Evolutionary conservation across 768 basidiomycete genomes (phyloP).

Genomic region (Rhodotorula babjevae): DNA sequence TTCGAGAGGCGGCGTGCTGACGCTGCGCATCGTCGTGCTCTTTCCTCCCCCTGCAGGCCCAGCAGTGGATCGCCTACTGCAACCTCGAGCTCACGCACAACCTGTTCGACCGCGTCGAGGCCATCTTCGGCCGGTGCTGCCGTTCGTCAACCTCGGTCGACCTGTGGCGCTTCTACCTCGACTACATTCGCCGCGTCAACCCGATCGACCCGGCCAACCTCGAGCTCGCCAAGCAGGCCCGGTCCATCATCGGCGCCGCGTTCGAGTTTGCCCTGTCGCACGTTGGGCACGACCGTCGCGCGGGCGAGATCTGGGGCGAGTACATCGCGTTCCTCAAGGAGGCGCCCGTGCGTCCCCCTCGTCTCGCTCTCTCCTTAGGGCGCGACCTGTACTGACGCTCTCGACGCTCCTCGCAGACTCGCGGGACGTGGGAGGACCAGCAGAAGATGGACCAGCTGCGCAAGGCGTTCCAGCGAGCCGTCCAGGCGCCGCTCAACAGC

Average conservation of each 20-base stretch:
- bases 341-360: slow-evolving; percentile 59
- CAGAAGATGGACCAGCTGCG: slow-evolving; percentile 91
- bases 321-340: slow-evolving; percentile 83
- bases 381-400: not conserved
- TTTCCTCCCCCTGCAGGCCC: slow-evolving; percentile 53
- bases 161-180: slow-evolving; percentile 87
- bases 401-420: slow-evolving; percentile 50
- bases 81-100: slow-evolving; percentile 52
- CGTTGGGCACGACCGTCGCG: slow-evolving; percentile 86
- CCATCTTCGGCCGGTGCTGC: slow-evolving; percentile 81
- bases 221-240: slow-evolving; percentile 52
- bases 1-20: not conserved
- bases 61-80: slow-evolving; percentile 79
- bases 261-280: slow-evolving; percentile 89
- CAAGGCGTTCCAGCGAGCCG: slow-evolving; percentile 85
- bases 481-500: slow-evolving; percentile 89
- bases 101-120: slow-evolving; percentile 71
- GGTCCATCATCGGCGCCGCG: slow-evolving; percentile 75
- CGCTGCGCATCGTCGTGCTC: not conserved
- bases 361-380: not conserved
- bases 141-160: slow-evolving; percentile 80
- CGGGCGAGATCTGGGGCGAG: slow-evolving; percentile 87
- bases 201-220: slow-evolving; percentile 44
- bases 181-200: slow-evolving; percentile 75
- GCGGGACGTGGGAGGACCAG: slow-evolving; percentile 88